Conservation (phyloP, 192 early-diverging fungal species). For the Coemansia sp. region DNA sequence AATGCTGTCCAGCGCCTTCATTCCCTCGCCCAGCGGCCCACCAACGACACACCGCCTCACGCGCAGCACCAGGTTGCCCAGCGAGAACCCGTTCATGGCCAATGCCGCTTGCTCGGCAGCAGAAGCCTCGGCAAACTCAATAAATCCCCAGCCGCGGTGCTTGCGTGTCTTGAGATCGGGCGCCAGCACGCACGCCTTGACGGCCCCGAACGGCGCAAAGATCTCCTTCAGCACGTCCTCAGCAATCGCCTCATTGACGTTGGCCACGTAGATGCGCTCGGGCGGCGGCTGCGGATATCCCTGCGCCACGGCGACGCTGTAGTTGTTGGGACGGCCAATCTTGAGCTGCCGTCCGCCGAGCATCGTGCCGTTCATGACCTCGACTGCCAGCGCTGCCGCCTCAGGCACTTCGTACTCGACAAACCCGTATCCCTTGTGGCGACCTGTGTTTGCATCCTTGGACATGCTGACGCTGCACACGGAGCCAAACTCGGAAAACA, state of each 20-base stretch:
- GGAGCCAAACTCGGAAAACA: constrained; percentile 74
- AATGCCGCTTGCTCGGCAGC: constrained; percentile 59
- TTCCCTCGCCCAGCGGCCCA: constrained; percentile 73
- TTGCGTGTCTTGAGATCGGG: constrained; percentile 66
- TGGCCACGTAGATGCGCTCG: constrained; percentile 78
- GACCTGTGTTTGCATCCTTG: constrained; percentile 67
- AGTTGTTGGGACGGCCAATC: constrained; percentile 86
- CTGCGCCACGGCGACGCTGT: constrained; percentile 56
- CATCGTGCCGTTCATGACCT: constrained; percentile 75
- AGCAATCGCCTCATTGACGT: constrained; percentile 70
- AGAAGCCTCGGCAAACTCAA: constrained; percentile 66
- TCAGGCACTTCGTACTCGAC: constrained; percentile 87
- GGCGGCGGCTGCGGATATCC: constrained; percentile 61
- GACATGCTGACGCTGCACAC: constrained; percentile 77
- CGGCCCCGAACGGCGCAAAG: constrained; percentile 80
- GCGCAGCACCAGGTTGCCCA: constrained; percentile 68
- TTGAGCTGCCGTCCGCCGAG: constrained; percentile 76
- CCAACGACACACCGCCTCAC: constrained; percentile 70
- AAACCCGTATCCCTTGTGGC: constrained; percentile 87
- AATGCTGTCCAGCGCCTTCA: constrained; percentile 67
- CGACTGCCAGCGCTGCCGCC: constrained; percentile 75
- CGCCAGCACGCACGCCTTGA: constrained; percentile 63
- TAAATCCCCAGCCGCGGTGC: constrained; percentile 80
- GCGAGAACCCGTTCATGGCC: constrained; percentile 74
- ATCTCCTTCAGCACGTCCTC: constrained; percentile 73